Percentiles rank a stretch among this genome's conserved stretches.
These are phyloP conservation scores for Clarireedia sp. DNA, from an alignment of 2,329 filamentous ascomycete species.

Conservation along the genomic window DNA sequence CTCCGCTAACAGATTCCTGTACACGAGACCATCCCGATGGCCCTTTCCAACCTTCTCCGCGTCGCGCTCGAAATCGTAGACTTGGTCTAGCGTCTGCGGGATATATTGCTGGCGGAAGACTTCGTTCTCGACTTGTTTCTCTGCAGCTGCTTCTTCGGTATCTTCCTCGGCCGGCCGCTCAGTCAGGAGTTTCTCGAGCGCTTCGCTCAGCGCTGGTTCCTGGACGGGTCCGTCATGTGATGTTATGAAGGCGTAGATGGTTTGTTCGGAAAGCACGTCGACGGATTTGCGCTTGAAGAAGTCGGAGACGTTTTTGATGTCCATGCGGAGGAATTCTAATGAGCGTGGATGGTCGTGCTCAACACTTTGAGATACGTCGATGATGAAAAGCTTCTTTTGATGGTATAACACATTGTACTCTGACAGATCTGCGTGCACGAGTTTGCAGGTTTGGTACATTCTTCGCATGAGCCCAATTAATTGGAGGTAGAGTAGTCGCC, in stretches of 20 bases:
- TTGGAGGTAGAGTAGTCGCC: conserved; percentile 73
- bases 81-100: conserved; percentile 88
- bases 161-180: conserved; percentile 46
- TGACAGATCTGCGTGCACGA: conserved; percentile 93
- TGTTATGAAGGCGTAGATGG: conserved; percentile 80
- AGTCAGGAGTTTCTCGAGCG: conserved; percentile 60
- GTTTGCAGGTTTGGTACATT: conserved; percentile 83
- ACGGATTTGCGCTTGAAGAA: conserved; percentile 87
- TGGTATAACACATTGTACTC: conserved; percentile 98
- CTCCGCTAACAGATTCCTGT: conserved; percentile 66
- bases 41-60: conserved; percentile 68
- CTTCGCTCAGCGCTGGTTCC: conserved; percentile 50
- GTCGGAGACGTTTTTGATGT: conserved; percentile 92
- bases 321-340: conserved; percentile 92
- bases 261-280: conserved; percentile 68
- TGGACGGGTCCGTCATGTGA: conserved; percentile 50
- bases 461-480: conserved; percentile 82
- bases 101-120: conserved; percentile 97
- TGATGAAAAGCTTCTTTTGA: conserved; percentile 75
- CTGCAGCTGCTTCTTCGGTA: conserved; percentile 43
- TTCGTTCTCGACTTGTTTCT: conserved; percentile 72
- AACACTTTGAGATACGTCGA: conserved; percentile 95
- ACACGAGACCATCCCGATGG: conserved; percentile 69
- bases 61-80: conserved; percentile 93
- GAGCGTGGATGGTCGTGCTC: conserved; percentile 93